Conservation (phyloP, 768 basidiomycete genomes). For the Russula vinacea region DNA sequence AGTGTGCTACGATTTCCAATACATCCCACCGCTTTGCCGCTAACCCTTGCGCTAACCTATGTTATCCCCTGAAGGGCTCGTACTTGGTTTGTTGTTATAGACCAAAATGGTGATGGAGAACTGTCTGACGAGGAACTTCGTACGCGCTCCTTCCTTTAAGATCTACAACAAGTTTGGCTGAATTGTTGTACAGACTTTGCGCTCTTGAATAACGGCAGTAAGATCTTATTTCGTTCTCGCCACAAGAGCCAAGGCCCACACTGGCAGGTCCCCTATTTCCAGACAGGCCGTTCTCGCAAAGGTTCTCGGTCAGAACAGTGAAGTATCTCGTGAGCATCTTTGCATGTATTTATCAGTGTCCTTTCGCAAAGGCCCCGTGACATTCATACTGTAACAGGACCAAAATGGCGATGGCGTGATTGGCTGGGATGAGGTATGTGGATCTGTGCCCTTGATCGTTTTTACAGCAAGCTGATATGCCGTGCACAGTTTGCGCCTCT, state of each 20-base stretch:
- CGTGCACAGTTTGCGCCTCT: constrained; percentile 11
- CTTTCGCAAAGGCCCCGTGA: background rate
- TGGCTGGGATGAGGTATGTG: constrained; percentile 13
- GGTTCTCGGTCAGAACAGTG: constrained; percentile 9
- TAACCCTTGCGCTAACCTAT: background rate
- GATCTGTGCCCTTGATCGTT: background rate
- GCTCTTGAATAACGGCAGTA: constrained; percentile 11
- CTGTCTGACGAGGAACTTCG: constrained; percentile 19
- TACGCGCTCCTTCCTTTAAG: background rate
- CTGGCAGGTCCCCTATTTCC: background rate
- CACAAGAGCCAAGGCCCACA: background rate
- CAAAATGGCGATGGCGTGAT: constrained; percentile 8
- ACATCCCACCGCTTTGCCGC: background rate
- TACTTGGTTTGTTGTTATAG: constrained; percentile 14
- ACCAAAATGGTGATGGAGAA: constrained; percentile 11
- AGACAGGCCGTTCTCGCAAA: constrained; percentile 8
- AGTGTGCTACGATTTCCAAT: background rate
- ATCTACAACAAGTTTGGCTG: background rate
- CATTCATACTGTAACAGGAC: constrained; percentile 8
- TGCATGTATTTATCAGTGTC: background rate
- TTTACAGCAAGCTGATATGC: background rate
- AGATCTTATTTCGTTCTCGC: background rate
- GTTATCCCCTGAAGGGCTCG: background rate
- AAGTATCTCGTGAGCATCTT: constrained; percentile 21
- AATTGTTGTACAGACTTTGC: constrained; percentile 7